Base-by-base conservation (phyloP, 768 basidiomycete genomes). In the Cyathus striatus region DNA sequence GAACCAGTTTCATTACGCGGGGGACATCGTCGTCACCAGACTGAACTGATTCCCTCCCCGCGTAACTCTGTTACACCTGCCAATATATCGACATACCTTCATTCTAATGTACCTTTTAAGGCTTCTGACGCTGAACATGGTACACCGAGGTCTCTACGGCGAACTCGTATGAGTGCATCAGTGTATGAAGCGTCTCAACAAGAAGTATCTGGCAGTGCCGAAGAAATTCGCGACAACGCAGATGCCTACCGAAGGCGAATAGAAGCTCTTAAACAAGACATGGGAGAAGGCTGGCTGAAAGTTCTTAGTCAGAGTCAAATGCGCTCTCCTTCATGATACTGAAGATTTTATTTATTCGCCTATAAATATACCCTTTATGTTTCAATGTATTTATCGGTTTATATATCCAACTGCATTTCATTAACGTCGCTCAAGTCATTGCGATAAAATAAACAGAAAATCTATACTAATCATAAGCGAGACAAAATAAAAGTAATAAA, bases 241-340 rank as follows among this genome's bases (percentile, higher is more conserved):
- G 90, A 90, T 44, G 74, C 80, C 34, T 90, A 86, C 59, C 73
- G 91, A 37, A 76, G 78, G 43, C 74, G 74, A 52, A 85, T 94
- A 40, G 91, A 93, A 68, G 83, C 83, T 14, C 54, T 94, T 59
- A 81, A 88, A 60, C 73, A 79, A 46, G 91, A 94, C 54, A 90
- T 93, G 73, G 91, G 91, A 2, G 91, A 93, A 18, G 81, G 82
- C 7, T 94, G 89, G 90, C 55, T 94, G 55, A 86, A 85, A 60
- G 88, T 92, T 24, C 82, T 86, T 53, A 86, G 79, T 35, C 64
- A 65, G 48, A 60, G 51, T 23, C 49, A 59, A 35, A 47, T 50
- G 22, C 41, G 39, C 39, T 38, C 43, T 18, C 37, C 41, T 16
- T 45, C 41, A 16, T 43, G 38, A 33, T 25, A 32, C n/a, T 12